Conservation (phyloP, 2,329 filamentous ascomycete genomes). For the Fusarium veterinarium region DNA sequence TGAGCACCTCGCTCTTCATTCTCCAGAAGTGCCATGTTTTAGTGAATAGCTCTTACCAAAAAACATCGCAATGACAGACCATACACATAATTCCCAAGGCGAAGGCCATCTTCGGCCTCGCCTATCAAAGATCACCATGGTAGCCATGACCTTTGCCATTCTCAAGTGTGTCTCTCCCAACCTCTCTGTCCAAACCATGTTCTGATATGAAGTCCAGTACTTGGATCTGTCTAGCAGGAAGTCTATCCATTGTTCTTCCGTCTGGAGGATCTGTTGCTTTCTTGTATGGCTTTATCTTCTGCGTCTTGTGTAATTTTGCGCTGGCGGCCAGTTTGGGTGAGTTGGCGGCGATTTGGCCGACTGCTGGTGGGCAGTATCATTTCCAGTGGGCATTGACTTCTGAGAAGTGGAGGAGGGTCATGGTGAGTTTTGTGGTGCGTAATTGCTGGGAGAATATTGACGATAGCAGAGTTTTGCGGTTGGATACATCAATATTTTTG, state of each 20-base stretch:
- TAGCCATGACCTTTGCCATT: slow-evolving; percentile 58
- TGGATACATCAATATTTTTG: slow-evolving; percentile 57
- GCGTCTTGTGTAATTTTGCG: slow-evolving; percentile 57
- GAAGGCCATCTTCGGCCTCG: slow-evolving; percentile 52
- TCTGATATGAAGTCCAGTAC: slow-evolving; percentile 36
- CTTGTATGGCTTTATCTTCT: slow-evolving; percentile 59
- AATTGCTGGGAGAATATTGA: accelerated
- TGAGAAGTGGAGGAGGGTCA: slow-evolving; percentile 52
- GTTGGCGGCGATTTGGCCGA: slow-evolving; percentile 58
- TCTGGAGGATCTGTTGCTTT: slow-evolving; percentile 57
- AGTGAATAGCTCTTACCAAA: neutral
- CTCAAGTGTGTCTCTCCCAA: slow-evolving; percentile 47
- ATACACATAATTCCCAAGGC: neutral
- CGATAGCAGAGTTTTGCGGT: slow-evolving; percentile 54
- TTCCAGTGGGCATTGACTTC: slow-evolving; percentile 56
- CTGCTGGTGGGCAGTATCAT: slow-evolving; percentile 60
- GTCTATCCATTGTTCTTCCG: slow-evolving; percentile 55
- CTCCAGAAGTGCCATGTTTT: no score
- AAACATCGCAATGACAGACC: slow-evolving; percentile 7
- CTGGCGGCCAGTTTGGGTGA: slow-evolving; percentile 57
- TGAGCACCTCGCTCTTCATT: neutral
- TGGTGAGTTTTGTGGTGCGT: slow-evolving; percentile 41
- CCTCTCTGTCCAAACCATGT: accelerated
- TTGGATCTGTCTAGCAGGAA: slow-evolving; percentile 54
- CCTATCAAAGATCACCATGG: slow-evolving; percentile 55